Percentiles rank a stretch among this genome's conserved stretches.
Conservation (phyloP, 1,284 basidiomycete genomes). For the Sporisorium reilianum region DNA sequence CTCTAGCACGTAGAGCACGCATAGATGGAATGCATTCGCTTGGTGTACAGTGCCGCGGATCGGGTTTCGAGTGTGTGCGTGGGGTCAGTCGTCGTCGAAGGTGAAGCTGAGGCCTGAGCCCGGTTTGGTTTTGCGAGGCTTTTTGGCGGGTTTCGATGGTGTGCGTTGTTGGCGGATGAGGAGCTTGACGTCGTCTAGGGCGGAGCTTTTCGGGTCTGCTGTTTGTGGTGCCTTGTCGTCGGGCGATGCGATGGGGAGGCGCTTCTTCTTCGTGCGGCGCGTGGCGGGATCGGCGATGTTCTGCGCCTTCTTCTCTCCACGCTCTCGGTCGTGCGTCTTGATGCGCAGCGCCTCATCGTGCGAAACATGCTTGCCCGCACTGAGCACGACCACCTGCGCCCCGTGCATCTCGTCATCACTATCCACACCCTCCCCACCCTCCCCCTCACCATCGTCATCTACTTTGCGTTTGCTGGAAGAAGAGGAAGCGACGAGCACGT, state of each 20-base stretch:
- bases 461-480: slow-evolving; percentile 13
- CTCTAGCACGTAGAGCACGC: slow-evolving; percentile 11
- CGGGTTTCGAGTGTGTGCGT: neutral
- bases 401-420: slow-evolving; percentile 48
- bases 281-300: slow-evolving; percentile 15
- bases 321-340: slow-evolving; percentile 2
- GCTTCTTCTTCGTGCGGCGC: slow-evolving; percentile 2
- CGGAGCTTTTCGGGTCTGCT: no score
- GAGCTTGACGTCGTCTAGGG: slow-evolving; percentile 34
- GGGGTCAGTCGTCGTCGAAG: slow-evolving; percentile 34
- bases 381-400: slow-evolving; percentile 61
- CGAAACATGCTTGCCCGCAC: slow-evolving; percentile 57
- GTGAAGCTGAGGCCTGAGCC: slow-evolving; percentile 52
- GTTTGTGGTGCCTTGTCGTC: neutral
- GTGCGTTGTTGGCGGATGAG: slow-evolving; percentile 22
- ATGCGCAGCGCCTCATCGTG: slow-evolving; percentile 34
- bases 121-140: slow-evolving; percentile 26
- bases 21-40: slow-evolving; percentile 6
- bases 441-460: neutral
- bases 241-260: slow-evolving; percentile 7
- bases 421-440: slow-evolving; percentile 10
- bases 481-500: slow-evolving; percentile 18
- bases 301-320: neutral
- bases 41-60: neutral
- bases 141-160: neutral